Conservation (phyloP, 2,329 filamentous ascomycete genomes). For the Monilinia laxa region DNA sequence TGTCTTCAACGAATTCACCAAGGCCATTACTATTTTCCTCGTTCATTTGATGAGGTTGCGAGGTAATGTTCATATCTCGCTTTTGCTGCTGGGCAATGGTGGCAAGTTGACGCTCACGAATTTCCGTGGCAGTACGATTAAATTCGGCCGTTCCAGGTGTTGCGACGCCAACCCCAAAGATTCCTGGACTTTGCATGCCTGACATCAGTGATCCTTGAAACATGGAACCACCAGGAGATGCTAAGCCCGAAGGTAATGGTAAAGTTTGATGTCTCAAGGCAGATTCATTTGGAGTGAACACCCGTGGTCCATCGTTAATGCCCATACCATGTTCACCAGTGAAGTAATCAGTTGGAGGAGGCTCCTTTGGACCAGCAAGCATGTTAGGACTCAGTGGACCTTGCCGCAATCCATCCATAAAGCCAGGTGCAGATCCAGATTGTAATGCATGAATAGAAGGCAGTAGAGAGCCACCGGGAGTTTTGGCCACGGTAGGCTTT, state of each 20-base stretch:
- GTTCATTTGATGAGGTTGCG: slow-evolving; percentile 53
- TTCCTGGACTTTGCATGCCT: slow-evolving; percentile 70
- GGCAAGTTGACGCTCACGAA: slow-evolving; percentile 43
- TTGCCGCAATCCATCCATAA: slow-evolving; percentile 83
- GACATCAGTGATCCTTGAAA: background rate
- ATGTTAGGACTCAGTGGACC: slow-evolving; percentile 96
- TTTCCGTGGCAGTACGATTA: slow-evolving; percentile 73
- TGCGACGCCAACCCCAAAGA: slow-evolving; percentile 71
- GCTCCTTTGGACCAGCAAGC: slow-evolving; percentile 74
- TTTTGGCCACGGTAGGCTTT: slow-evolving; percentile 65
- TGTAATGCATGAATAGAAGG: slow-evolving; percentile 89
- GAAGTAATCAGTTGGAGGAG: slow-evolving; percentile 72
- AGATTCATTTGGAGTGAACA: slow-evolving; percentile 96
- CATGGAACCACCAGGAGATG: slow-evolving; percentile 66
- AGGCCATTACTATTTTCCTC: slow-evolving; percentile 27
- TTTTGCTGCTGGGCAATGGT: slow-evolving; percentile 70
- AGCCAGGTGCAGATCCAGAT: slow-evolving; percentile 80
- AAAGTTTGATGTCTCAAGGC: slow-evolving; percentile 64
- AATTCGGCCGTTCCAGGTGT: slow-evolving; percentile 93
- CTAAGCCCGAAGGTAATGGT: background rate
- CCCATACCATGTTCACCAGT: slow-evolving; percentile 64
- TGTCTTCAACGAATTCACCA: slow-evolving; percentile 79
- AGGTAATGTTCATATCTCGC: slow-evolving; percentile 46
- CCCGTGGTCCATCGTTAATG: slow-evolving; percentile 38
- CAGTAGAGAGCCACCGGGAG: slow-evolving; percentile 73